phyloP scores from a whole-genome alignment of 306 rosid species.

The Canavalia gladiata region DNA sequence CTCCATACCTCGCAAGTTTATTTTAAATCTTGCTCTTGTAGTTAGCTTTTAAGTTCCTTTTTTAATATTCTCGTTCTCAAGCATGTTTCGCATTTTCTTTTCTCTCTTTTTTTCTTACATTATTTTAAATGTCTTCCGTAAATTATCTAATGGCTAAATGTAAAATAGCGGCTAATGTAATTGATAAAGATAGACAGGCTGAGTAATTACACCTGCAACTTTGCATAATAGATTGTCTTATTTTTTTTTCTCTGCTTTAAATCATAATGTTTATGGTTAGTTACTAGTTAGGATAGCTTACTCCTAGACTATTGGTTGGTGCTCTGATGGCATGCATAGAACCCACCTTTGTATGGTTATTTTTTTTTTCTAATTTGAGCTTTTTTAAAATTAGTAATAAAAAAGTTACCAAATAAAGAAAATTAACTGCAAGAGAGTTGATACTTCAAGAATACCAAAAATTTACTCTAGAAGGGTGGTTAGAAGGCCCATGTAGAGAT shows the following conservation, averaged over 20 bases:
- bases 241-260: not conserved
- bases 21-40: not conserved
- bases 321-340: not conserved
- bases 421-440: no score
- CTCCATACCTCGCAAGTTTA: no score
- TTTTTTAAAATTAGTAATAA: no score
- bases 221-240: not conserved
- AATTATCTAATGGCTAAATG: not conserved
- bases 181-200: not conserved
- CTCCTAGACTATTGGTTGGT: not conserved
- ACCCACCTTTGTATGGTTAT: no score
- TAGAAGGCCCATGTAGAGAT: not conserved
- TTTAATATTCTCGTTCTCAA: slow-evolving; percentile 14
- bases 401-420: no score
- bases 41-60: not conserved
- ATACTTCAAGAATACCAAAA: no score
- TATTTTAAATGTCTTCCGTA: not conserved
- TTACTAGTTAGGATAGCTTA: not conserved
- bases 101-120: not conserved
- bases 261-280: not conserved
- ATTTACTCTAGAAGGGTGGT: not conserved
- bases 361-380: no score
- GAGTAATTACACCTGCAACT: not conserved
- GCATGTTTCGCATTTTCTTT: not conserved
- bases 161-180: not conserved